Evolutionary conservation across 164 flowering plant species (phyloP), one percentile per base, ranked within the genome.

Genomic region (Stephania yunnanensis): DNA sequence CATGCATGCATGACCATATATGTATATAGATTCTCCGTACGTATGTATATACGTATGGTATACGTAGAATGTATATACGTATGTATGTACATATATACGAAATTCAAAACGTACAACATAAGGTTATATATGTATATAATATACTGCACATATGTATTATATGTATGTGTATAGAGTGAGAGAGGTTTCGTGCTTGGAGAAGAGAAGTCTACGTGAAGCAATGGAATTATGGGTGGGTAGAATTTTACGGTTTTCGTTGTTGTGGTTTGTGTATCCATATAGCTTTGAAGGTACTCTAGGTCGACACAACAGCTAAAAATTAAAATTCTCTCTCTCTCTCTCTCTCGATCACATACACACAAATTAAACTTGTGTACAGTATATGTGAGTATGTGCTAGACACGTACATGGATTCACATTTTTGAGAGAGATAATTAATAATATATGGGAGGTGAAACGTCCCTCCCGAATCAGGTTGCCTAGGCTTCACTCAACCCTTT

Each of bases 401-500:
- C 7, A 4, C 36, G 29, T 22, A 20, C 42, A 36, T 36, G 42
- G 42, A 36, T 36, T 36, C 42, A 36, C 42, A 36, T 36, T 36
- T 36, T 36, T 36, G 55, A 2, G 55, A 50, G 64, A 58, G 64
- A 15, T 1, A 12, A 5, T 12, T 55, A 55, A n/a, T 48, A 52
- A 12, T 11, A 50, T 25, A 36, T 55, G 66, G 20, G 75, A 48
- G 74, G 77, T 73, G 78, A 72, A 65, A 74, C 81, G 78, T 84
- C 80, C 64, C 48, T 25, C 45, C 69, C 12, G 82, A 83, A 82
- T 84, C 84, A 73, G 85, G 68, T 87, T 87, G 88, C 90, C 89
- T 81, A 79, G 78, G 81, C 86, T 80, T 83, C 85, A 88, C 93
- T 89, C 91, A 78, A 85, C 77, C 69, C 73, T 71, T 71, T 77